Conservation (phyloP, 352 stramenopile genomes). For the Phytophthora pinifolia region DNA sequence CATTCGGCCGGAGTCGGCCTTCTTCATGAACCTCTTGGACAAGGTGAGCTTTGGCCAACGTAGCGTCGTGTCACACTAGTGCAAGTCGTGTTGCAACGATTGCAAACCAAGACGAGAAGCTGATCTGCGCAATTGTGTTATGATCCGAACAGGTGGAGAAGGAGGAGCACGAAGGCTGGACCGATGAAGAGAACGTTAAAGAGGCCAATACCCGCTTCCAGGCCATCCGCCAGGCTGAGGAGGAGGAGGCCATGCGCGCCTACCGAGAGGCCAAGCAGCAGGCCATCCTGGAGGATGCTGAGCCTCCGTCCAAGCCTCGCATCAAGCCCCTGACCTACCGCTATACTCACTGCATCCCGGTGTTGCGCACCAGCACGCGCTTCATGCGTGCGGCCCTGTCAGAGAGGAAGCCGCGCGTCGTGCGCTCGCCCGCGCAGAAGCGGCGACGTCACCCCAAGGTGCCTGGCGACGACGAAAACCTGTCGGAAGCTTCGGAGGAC, state of each 20-base stretch:
- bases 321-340: slow-evolving; percentile 25
- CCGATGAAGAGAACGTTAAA: slow-evolving; percentile 15
- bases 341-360: slow-evolving; percentile 28
- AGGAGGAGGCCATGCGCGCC: slow-evolving; percentile 14
- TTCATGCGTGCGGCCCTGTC: slow-evolving; percentile 33
- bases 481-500: slow-evolving; percentile 20
- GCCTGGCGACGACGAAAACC: slow-evolving; percentile 5
- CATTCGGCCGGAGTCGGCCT: slow-evolving; percentile 27
- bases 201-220: slow-evolving; percentile 25
- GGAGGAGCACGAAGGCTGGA: slow-evolving; percentile 29
- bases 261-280: slow-evolving; percentile 29
- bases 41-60: slow-evolving; percentile 9
- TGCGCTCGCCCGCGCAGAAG: slow-evolving; percentile 11
- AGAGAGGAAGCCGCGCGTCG: slow-evolving; percentile 23
- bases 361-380: slow-evolving; percentile 27
- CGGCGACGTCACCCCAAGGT: slow-evolving; percentile 11
- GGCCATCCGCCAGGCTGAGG: slow-evolving; percentile 17
- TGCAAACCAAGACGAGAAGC: no score
- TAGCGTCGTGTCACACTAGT: no score
- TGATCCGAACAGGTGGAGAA: slow-evolving; percentile 19
- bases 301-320: slow-evolving; percentile 21
- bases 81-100: no score
- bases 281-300: slow-evolving; percentile 8
- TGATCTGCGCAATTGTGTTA: no score
- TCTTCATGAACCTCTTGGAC: slow-evolving; percentile 28